Conservation (phyloP, 305 asterid species). For the Fraxinus albicans region DNA sequence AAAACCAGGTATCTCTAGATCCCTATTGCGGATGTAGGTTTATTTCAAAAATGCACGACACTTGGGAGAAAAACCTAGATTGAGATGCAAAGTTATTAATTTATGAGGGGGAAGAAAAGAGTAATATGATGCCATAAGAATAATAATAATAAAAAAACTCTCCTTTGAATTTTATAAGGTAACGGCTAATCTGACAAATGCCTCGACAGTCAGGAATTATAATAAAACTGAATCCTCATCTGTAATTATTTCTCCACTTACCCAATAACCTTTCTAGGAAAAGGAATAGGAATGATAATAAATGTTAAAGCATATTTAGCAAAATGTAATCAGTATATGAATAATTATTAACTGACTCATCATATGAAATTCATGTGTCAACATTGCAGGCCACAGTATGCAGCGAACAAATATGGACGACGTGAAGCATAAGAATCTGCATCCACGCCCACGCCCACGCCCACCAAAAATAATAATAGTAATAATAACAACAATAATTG, state of each 20-base stretch:
- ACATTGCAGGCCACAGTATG: constrained; percentile 19
- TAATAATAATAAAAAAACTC: neutral
- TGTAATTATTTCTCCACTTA: constrained; percentile 11
- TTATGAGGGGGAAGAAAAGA: neutral
- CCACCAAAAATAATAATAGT: neutral
- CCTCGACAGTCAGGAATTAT: constrained; percentile 18
- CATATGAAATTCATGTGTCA: constrained; percentile 16
- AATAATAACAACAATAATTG: neutral
- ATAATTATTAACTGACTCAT: neutral
- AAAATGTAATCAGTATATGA: neutral
- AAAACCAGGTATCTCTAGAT: neutral
- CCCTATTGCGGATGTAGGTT: neutral
- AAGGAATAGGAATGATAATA: neutral
- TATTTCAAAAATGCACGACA: neutral
- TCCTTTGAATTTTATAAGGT: neutral
- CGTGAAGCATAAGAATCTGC: neutral
- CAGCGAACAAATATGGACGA: neutral
- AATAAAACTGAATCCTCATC: neutral
- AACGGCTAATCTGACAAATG: constrained; percentile 12
- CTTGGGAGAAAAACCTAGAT: neutral
- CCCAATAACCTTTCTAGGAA: constrained; percentile 1
- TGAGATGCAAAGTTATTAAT: neutral
- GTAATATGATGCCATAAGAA: neutral
- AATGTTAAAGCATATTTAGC: neutral
- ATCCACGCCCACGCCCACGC: neutral